Evolutionary conservation across 768 basidiomycete species (phyloP).

Genomic region (Saitozyma podzolica): DNA sequence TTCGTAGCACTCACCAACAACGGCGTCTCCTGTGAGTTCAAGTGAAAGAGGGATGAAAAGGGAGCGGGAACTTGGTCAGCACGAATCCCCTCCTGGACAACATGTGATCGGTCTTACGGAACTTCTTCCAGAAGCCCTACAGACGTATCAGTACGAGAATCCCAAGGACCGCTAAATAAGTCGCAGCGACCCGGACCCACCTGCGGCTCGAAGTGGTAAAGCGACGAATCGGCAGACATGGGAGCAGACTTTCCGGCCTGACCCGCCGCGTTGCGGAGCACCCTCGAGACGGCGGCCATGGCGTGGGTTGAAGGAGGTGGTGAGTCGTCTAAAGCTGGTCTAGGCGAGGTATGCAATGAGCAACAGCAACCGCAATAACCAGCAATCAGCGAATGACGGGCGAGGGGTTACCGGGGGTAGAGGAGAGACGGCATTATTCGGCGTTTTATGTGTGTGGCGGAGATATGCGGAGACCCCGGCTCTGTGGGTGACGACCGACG

Average conservation of each 20-base stretch:
- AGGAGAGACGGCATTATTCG: no score
- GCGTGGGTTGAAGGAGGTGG: no score
- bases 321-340: no score
- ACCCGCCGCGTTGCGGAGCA: constrained; percentile 34
- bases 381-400: no score
- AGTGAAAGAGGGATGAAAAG: no score
- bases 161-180: not conserved
- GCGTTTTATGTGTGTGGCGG: no score
- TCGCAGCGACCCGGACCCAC: constrained; percentile 26
- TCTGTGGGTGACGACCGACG: no score
- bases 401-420: no score
- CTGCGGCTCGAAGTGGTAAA: constrained; percentile 65
- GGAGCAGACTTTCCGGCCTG: constrained; percentile 11
- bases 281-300: constrained; percentile 26
- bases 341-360: no score
- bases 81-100: constrained; percentile 14
- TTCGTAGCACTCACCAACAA: constrained; percentile 55
- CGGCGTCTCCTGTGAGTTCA: constrained; percentile 66
- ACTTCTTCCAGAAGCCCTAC: constrained; percentile 95
- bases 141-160: not conserved
- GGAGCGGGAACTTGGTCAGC: no score
- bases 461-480: no score
- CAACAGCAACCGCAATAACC: no score
- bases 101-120: constrained; percentile 61
- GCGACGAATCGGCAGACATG: constrained; percentile 73